A percentile compares a stretch with the other conserved stretches of the same genome.
These are phyloP conservation scores for Penicillium sp. DNA, from an alignment of 2,329 filamentous ascomycete genomes.

Conservation along the genomic window DNA sequence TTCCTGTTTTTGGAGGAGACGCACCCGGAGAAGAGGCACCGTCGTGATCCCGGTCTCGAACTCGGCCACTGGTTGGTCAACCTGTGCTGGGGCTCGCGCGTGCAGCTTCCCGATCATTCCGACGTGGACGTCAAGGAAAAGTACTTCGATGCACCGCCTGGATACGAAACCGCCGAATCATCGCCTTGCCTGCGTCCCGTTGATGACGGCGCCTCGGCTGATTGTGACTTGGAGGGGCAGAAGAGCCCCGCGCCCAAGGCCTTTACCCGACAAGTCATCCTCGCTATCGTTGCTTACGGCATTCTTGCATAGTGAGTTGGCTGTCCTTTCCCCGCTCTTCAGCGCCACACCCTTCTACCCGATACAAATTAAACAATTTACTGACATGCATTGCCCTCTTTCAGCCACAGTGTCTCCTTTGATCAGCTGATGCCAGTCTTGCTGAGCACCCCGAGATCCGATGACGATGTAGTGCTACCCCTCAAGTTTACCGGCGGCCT, in stretches of 20 bases:
- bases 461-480: slow-evolving; percentile 60
- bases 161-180: slow-evolving; percentile 61
- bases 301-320: slow-evolving; percentile 86
- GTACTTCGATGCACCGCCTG: slow-evolving; percentile 64
- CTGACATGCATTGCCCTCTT: slow-evolving; percentile 21
- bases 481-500: slow-evolving; percentile 91
- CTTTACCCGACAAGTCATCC: slow-evolving; percentile 79
- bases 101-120: slow-evolving; percentile 47
- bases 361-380: slow-evolving; percentile 45
- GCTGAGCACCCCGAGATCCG: slow-evolving; percentile 66
- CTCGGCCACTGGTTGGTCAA: slow-evolving; percentile 67
- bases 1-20: slow-evolving; percentile 92
- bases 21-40: slow-evolving; percentile 74
- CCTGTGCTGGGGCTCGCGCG: slow-evolving; percentile 29
- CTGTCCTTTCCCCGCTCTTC: background rate
- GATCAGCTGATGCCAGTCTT: slow-evolving; percentile 93
- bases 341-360: slow-evolving; percentile 1
- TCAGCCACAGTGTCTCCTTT: slow-evolving; percentile 92
- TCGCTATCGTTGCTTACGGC: slow-evolving; percentile 86
- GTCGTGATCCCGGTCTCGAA: slow-evolving; percentile 73
- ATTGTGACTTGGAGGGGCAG: slow-evolving; percentile 42
- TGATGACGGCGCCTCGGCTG: slow-evolving; percentile 29
- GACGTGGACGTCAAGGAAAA: slow-evolving; percentile 30
- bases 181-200: slow-evolving; percentile 50
- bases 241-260: slow-evolving; percentile 54